These are phyloP conservation scores for Cladosporium sp. DNA, from an alignment of 2,329 filamentous ascomycete species.

Conservation along the genomic window DNA sequence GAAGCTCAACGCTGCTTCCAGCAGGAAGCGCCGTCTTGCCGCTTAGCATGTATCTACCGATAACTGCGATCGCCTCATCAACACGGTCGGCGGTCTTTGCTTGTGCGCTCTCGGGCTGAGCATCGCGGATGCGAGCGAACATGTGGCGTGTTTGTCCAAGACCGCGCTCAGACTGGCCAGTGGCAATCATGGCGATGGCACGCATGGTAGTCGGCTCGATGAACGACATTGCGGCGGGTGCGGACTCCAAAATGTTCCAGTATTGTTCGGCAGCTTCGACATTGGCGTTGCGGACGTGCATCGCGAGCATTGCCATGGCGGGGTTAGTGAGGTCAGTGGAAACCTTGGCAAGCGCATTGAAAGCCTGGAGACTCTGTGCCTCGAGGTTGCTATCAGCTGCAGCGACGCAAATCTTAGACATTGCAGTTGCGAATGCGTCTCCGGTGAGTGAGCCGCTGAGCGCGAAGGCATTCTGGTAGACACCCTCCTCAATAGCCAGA, in stretches of 20 bases:
- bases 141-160: conserved; percentile 77
- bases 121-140: conserved; percentile 78
- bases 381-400: conserved; percentile 79
- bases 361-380: conserved; percentile 62
- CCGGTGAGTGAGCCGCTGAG: conserved; percentile 66
- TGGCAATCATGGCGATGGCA: conserved; percentile 80
- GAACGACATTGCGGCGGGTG: conserved; percentile 64
- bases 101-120: conserved; percentile 50
- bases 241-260: conserved; percentile 71
- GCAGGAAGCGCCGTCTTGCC: conserved; percentile 53
- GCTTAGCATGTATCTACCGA: conserved; percentile 59
- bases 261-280: conserved; percentile 74
- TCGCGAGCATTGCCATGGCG: conserved; percentile 79
- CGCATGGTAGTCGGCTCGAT: conserved; percentile 92
- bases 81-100: conserved; percentile 72
- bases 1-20: conserved; percentile 58
- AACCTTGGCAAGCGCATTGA: conserved; percentile 51
- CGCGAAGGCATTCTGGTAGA: conserved; percentile 70
- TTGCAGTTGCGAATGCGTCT: conserved; percentile 60
- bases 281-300: conserved; percentile 81
- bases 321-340: conserved; percentile 53
- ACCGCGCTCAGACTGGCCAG: conserved; percentile 80
- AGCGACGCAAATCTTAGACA: conserved; percentile 71
- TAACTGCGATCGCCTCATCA: conserved; percentile 78
- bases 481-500: conserved; percentile 68